phyloP scores from a whole-genome alignment of 2,329 filamentous ascomycete species.

The Clathrospora elynae region DNA sequence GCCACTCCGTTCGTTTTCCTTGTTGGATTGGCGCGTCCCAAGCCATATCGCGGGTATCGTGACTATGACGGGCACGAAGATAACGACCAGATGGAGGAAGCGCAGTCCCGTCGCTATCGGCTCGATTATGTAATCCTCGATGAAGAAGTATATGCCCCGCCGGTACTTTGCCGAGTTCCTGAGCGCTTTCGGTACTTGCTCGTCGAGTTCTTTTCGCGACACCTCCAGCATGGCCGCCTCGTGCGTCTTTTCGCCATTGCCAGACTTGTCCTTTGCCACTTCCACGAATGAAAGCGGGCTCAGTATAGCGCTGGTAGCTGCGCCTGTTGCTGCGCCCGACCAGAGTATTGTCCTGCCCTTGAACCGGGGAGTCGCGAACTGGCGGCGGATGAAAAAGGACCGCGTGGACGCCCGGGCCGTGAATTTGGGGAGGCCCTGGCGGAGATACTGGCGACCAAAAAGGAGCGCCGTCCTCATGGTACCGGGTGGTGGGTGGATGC shows the following conservation, averaged over 20 bases:
- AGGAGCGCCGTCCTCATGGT: constrained; percentile 58
- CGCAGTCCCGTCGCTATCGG: constrained; percentile 83
- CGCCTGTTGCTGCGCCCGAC: constrained; percentile 36
- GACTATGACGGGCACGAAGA: constrained; percentile 89
- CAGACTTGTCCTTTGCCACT: constrained; percentile 57
- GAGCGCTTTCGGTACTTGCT: constrained; percentile 67
- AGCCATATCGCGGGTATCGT: constrained; percentile 82
- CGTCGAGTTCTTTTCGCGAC: constrained; percentile 77
- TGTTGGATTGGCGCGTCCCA: constrained; percentile 65
- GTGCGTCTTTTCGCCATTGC: constrained; percentile 64
- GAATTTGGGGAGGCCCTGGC: constrained; percentile 43
- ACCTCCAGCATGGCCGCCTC: constrained; percentile 86
- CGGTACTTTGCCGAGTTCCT: constrained; percentile 63
- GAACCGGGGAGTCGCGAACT: constrained; percentile 44
- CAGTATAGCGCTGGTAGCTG: constrained; percentile 45
- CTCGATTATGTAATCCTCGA: constrained; percentile 77
- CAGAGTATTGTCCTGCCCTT: constrained; percentile 39
- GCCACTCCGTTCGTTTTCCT: constrained; percentile 76
- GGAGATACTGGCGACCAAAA: constrained; percentile 57
- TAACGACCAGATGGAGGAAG: constrained; percentile 83
- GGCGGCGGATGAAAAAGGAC: constrained; percentile 36
- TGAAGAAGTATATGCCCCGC: constrained; percentile 65
- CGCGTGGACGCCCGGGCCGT: constrained; percentile 28
- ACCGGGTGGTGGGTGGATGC: constrained; percentile 27
- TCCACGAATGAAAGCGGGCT: constrained; percentile 65